Conservation (phyloP, 805 yeast species). For the Ogataea glucozyma region DNA sequence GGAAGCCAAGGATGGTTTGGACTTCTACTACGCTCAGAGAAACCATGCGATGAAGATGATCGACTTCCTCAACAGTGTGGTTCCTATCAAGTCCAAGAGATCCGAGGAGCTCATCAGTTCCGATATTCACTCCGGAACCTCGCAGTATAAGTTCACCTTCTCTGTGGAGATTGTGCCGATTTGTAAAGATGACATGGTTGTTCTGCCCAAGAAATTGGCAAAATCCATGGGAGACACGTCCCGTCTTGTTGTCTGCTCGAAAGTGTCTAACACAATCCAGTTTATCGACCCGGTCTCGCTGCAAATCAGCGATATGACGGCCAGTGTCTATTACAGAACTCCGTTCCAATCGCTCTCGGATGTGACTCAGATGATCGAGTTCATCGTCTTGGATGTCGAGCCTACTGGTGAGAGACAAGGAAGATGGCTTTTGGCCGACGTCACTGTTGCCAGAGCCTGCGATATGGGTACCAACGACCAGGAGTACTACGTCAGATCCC, state of each 20-base stretch:
- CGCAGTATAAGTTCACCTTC: conserved; percentile 85
- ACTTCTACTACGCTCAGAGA: conserved; percentile 84
- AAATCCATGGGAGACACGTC: conserved; percentile 79
- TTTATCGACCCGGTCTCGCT: conserved; percentile 83
- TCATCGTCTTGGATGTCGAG: conserved; percentile 90
- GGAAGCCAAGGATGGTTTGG: conserved; percentile 92
- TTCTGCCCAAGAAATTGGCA: conserved; percentile 86
- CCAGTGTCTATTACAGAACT: conserved; percentile 75
- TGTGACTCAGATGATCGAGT: conserved; percentile 76
- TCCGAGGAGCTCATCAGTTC: conserved; percentile 90
- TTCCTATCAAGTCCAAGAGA: conserved; percentile 78
- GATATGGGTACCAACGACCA: conserved; percentile 87
- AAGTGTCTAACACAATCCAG: conserved; percentile 79
- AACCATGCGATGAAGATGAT: conserved; percentile 94
- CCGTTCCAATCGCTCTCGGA: conserved; percentile 80
- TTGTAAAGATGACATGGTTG: conserved; percentile 94
- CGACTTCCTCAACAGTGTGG: conserved; percentile 82
- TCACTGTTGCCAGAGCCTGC: conserved; percentile 83
- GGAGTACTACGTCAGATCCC: conserved; percentile 83
- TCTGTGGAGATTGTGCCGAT: conserved; percentile 95
- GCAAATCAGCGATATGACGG: conserved; percentile 71
- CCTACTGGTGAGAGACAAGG: conserved; percentile 82
- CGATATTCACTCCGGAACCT: conserved; percentile 88
- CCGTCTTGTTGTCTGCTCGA: conserved; percentile 80
- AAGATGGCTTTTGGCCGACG: conserved; percentile 81